Base-by-base conservation (phyloP, 768 basidiomycete genomes). In the Xerocomus brunneocitrinus region DNA sequence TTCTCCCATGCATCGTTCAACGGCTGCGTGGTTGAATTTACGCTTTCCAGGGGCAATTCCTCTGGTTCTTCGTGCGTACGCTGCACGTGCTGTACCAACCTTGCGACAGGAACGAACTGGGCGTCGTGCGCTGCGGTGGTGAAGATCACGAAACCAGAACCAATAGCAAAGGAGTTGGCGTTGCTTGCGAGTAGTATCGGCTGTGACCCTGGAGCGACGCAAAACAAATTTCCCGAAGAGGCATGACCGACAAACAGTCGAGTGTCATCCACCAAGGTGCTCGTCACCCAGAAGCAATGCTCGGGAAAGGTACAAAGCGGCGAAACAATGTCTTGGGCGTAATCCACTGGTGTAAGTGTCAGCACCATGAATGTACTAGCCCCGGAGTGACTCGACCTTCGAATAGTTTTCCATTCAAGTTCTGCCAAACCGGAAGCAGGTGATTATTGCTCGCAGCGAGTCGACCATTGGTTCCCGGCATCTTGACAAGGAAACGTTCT, bases 71-170 rank as follows among this genome's bases (percentile, higher is more conserved):
- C 42, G 24, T 49, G 48, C 46, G 75, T 53, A 8, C 57, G 55
- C 31, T 31, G 36, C 8, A 34, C 8, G 27, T 53, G 38, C n/a
- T 63, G 54, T 25, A 50, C 36, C 34, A 71, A 8, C 14, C 13
- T 50, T 3, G 40, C 14, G 30, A 61, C 32, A 3, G 90, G 85
- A 1, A 81, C 80, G 60, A 93, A 98, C 35, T 81, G 78, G 2
- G 82, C 85, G 28, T 90, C 85, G 62, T 98, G 95, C 0, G 87
- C 72, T 7, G 82, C 83, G 0, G 92, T 91, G 0, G 90, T 92
- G 71, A 83, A 95, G 51, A 95, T 85, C 31, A 95, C 72, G 65
- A 90, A 94, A 19, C 82, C 81, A 1, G 89, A 82, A 0, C 87
- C 78, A 13, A 86, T 54, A 16, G 80, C 78, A 69, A 91, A 91